phyloP scores from a whole-genome alignment of 192 early-diverging fungal genomes.

The Linnemannia zychae region DNA sequence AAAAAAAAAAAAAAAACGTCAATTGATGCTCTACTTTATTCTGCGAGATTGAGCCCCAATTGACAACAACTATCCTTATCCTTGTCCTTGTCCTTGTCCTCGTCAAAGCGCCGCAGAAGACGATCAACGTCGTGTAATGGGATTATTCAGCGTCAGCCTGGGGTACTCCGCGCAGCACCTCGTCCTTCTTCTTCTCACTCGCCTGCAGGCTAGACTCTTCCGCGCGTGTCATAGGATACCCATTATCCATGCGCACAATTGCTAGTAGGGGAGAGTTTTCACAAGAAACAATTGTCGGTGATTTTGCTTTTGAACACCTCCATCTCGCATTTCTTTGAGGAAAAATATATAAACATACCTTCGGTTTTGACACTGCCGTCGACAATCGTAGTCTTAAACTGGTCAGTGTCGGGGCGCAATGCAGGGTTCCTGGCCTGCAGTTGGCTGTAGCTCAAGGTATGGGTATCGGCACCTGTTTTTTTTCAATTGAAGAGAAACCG shows the following conservation, averaged over 20 bases:
- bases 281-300: neutral
- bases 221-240: constrained; percentile 44
- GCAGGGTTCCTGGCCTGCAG: constrained; percentile 34
- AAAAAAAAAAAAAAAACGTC: too few relatives aligned
- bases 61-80: too few relatives aligned
- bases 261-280: constrained; percentile 20
- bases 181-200: constrained; percentile 36
- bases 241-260: constrained; percentile 38
- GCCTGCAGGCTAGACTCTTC: constrained; percentile 26
- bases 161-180: constrained; percentile 38
- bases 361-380: constrained; percentile 42
- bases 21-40: too few relatives aligned
- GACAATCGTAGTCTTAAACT: constrained; percentile 43
- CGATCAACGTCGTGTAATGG: neutral
- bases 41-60: too few relatives aligned
- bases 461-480: constrained; percentile 25
- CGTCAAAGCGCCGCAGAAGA: neutral
- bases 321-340: neutral
- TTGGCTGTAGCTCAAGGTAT: constrained; percentile 31
- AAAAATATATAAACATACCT: constrained; percentile 5
- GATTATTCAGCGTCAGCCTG: constrained; percentile 7
- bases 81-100: neutral
- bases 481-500: neutral
- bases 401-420: constrained; percentile 23
- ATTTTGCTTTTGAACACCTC: neutral